Conservation (phyloP, 768 basidiomycete species). For the Lyophyllum semitale region DNA sequence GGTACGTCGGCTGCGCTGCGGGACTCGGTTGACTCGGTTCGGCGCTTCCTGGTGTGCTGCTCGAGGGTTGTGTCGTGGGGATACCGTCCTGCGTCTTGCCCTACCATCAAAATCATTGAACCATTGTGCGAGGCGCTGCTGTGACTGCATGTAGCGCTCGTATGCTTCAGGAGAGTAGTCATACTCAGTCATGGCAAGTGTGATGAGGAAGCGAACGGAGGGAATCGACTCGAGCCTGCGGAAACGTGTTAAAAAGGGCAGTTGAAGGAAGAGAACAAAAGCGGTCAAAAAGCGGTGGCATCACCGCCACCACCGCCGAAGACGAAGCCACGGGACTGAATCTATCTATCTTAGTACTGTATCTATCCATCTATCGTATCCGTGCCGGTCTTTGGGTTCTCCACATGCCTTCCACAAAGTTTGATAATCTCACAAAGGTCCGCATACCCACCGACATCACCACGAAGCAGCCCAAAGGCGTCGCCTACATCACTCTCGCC, state of each 20-base stretch:
- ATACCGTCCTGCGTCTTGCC: too few relatives aligned
- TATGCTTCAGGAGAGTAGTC: slow-evolving; percentile 60
- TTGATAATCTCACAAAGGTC: slow-evolving; percentile 32
- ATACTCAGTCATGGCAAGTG: slow-evolving; percentile 54
- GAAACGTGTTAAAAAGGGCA: neutral
- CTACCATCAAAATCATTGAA: too few relatives aligned
- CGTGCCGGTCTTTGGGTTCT: too few relatives aligned
- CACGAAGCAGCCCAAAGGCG: slow-evolving; percentile 60
- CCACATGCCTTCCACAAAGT: neutral
- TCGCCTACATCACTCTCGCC: slow-evolving; percentile 92
- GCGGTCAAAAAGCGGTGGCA: too few relatives aligned
- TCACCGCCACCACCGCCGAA: too few relatives aligned
- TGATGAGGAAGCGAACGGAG: neutral
- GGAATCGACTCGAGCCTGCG: neutral
- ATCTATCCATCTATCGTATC: too few relatives aligned
- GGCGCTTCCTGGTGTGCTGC: too few relatives aligned
- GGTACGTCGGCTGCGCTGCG: too few relatives aligned
- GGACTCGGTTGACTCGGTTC: too few relatives aligned
- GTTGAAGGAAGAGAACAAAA: neutral
- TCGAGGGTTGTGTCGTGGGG: too few relatives aligned
- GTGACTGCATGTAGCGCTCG: slow-evolving; percentile 47
- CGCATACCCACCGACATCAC: slow-evolving; percentile 48
- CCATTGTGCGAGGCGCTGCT: slow-evolving; percentile 52
- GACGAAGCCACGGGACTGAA: too few relatives aligned
- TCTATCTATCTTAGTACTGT: too few relatives aligned